Evolutionary conservation across 2,329 filamentous ascomycete genomes (phyloP).

Genomic region (Elsinoe arachidis): DNA sequence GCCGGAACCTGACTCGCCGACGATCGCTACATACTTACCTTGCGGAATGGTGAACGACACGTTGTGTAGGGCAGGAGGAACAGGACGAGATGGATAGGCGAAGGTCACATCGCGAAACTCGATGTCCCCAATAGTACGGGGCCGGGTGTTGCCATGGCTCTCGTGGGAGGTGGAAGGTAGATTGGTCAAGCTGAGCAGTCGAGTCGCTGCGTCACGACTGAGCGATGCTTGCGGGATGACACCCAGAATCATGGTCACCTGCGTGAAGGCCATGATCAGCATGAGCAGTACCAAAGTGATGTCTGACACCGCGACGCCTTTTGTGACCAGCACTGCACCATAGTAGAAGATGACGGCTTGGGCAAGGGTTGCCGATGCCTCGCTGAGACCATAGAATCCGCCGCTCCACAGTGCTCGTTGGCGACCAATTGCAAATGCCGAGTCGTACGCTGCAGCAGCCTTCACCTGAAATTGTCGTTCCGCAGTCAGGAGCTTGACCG

Average conservation of each 20-base stretch:
- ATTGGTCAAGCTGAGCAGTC: constrained; percentile 60
- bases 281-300: constrained; percentile 72
- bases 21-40: constrained; percentile 64
- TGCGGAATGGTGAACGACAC: constrained; percentile 57
- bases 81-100: constrained; percentile 55
- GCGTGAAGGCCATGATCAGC: constrained; percentile 73
- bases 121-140: constrained; percentile 44
- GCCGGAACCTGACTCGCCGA: constrained; percentile 78
- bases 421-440: constrained; percentile 53
- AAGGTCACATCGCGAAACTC: constrained; percentile 59
- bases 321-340: constrained; percentile 55
- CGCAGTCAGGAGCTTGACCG: constrained; percentile 65
- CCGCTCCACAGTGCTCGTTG: constrained; percentile 60
- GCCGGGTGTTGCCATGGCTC: constrained; percentile 39
- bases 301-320: constrained; percentile 43
- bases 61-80: constrained; percentile 26
- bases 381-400: constrained; percentile 66
- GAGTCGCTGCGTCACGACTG: constrained; percentile 61
- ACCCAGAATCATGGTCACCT: constrained; percentile 58
- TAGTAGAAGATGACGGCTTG: constrained; percentile 80
- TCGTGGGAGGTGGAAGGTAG: constrained; percentile 55
- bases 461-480: constrained; percentile 63
- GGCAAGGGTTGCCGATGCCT: constrained; percentile 62
- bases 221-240: constrained; percentile 74
- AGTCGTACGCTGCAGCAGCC: constrained; percentile 44